Conservation (phyloP, 1,139 yeast species). For the Geotrichum fermentans region DNA sequence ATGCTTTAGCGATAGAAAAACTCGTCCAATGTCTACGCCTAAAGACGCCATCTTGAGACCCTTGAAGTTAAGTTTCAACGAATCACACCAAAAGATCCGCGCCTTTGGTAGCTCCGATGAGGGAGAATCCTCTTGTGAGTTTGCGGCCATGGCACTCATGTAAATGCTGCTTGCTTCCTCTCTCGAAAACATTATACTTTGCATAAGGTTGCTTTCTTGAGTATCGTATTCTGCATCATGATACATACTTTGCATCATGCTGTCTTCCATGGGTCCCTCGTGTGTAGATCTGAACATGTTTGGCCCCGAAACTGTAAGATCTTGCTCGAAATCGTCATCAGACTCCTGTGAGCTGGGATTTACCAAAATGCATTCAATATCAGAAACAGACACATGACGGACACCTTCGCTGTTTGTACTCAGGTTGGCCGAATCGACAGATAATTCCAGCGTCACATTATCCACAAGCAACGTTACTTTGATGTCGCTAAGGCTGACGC, state of each 20-base stretch:
- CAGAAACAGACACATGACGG: slow-evolving; percentile 42
- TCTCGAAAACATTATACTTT: slow-evolving; percentile 63
- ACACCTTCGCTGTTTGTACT: slow-evolving; percentile 47
- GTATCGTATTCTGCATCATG: slow-evolving; percentile 25
- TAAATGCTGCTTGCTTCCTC: slow-evolving; percentile 70
- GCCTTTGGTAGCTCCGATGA: slow-evolving; percentile 16
- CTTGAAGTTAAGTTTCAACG: slow-evolving; percentile 22
- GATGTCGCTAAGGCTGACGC: slow-evolving; percentile 45
- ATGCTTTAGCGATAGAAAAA: slow-evolving; percentile 44
- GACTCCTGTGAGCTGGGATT: neutral
- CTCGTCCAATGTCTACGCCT: slow-evolving; percentile 43
- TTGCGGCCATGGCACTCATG: slow-evolving; percentile 59
- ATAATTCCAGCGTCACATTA: slow-evolving; percentile 42
- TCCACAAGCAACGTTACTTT: slow-evolving; percentile 51
- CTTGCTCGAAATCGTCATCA: neutral
- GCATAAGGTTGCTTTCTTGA: slow-evolving; percentile 45
- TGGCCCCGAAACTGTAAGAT: slow-evolving; percentile 1
- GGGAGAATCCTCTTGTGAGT: slow-evolving; percentile 9
- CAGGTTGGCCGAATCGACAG: slow-evolving; percentile 42
- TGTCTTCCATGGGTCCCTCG: neutral
- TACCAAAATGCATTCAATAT: slow-evolving; percentile 32
- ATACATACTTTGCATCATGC: slow-evolving; percentile 3
- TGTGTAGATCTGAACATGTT: slow-evolving; percentile 9
- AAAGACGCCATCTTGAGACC: slow-evolving; percentile 38
- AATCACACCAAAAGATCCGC: slow-evolving; percentile 26